A percentile compares a stretch with the other conserved stretches of the same genome.
These are phyloP conservation scores for Leucaena leucocephala DNA, from an alignment of 306 rosid species.

Conservation along the genomic window DNA sequence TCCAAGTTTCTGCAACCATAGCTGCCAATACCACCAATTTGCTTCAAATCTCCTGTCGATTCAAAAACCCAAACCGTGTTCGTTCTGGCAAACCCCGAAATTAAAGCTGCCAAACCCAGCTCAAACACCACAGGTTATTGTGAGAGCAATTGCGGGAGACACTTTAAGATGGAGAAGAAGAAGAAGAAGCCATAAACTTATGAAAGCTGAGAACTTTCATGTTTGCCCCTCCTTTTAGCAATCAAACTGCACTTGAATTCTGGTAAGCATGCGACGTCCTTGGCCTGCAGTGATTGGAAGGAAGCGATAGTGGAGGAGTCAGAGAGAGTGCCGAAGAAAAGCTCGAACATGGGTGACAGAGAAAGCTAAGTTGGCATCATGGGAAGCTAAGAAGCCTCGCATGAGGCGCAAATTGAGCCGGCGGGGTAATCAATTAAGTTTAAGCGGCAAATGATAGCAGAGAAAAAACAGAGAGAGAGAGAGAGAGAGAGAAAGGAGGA, in stretches of 20 bases:
- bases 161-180: constrained; percentile 12
- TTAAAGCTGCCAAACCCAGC: constrained; percentile 5
- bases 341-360: constrained; percentile 6
- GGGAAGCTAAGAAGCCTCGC: constrained; percentile 15
- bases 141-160: constrained; percentile 13
- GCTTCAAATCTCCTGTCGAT: constrained; percentile 24
- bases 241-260: constrained; percentile 19
- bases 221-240: not conserved
- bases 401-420: constrained; percentile 24
- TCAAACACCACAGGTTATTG: not conserved
- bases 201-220: constrained; percentile 40
- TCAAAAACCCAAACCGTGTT: not conserved
- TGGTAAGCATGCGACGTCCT: constrained; percentile 15
- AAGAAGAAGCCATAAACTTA: constrained; percentile 1
- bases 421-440: constrained; percentile 33
- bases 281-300: constrained; percentile 9
- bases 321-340: constrained; percentile 1
- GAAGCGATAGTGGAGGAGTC: constrained; percentile 29
- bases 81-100: constrained; percentile 18
- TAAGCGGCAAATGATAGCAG: constrained; percentile 36
- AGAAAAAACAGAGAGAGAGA: not conserved
- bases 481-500: not conserved
- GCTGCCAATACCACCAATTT: constrained; percentile 44
- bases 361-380: constrained; percentile 26
- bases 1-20: constrained; percentile 97